Percentiles rank a stretch among this genome's conserved stretches.
phyloP scores from a whole-genome alignment of 1,284 basidiomycete genomes.

The Pulveroboletus sp. region DNA sequence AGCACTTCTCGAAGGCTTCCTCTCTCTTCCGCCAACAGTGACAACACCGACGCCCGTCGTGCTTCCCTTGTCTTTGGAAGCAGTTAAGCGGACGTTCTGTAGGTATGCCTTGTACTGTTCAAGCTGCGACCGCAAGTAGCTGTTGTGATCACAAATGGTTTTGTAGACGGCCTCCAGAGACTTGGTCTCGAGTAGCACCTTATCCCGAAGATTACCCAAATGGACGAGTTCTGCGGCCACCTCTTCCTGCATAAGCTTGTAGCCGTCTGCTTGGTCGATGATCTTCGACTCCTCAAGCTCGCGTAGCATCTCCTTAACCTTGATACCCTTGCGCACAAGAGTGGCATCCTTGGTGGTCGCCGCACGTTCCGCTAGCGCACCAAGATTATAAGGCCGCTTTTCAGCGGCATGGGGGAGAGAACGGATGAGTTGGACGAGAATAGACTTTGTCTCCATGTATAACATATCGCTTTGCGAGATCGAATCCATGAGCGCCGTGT shows the following conservation, averaged over 20 bases:
- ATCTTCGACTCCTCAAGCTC: slow-evolving; percentile 93
- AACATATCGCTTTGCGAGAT: slow-evolving; percentile 98
- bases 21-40: slow-evolving; percentile 95
- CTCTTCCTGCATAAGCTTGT: slow-evolving; percentile 96
- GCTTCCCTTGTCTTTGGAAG: slow-evolving; percentile 82
- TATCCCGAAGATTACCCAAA: slow-evolving; percentile 94
- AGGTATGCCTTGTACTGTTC: slow-evolving; percentile 99
- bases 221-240: slow-evolving; percentile 94
- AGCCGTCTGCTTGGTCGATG: slow-evolving; percentile 82
- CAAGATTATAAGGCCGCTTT: slow-evolving; percentile 86
- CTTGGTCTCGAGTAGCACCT: slow-evolving; percentile 90
- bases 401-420: slow-evolving; percentile 87
- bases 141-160: slow-evolving; percentile 99
- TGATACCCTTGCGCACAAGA: slow-evolving; percentile 95
- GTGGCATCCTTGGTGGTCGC: slow-evolving; percentile 97
- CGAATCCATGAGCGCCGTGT: slow-evolving; percentile 95
- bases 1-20: slow-evolving; percentile 84
- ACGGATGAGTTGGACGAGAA: slow-evolving; percentile 96
- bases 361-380: slow-evolving; percentile 90
- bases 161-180: slow-evolving; percentile 96
- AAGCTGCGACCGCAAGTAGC: slow-evolving; percentile 92
- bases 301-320: slow-evolving; percentile 97
- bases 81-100: slow-evolving; percentile 92
- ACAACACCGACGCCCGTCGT: slow-evolving; percentile 92
- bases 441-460: slow-evolving; percentile 99